Evolutionary conservation across 371 early-diverging fungal genomes (phyloP).

Genomic region (Phascolomyces articulosus): DNA sequence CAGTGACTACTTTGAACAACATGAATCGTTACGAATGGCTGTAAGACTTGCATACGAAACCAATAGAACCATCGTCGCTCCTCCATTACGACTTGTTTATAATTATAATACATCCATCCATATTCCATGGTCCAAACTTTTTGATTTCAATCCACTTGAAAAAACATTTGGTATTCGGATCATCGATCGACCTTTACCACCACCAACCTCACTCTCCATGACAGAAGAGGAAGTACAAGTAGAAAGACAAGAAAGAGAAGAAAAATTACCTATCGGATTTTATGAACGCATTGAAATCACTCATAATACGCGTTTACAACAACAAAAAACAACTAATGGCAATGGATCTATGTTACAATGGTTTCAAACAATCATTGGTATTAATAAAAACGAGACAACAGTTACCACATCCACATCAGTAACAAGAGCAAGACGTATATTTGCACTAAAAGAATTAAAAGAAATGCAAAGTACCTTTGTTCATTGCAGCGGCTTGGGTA

Average conservation of each 20-base stretch:
- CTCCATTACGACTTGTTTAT: constrained; percentile 24
- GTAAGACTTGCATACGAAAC: constrained; percentile 34
- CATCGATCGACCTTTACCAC: constrained; percentile 6
- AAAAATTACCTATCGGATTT: neutral
- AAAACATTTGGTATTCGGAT: constrained; percentile 12
- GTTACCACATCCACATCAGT: neutral
- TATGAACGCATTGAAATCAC: neutral
- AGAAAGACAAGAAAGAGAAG: neutral
- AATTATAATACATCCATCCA: constrained; percentile 14
- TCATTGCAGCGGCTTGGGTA: neutral
- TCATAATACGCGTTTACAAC: neutral
- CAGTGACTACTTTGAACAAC: constrained; percentile 23
- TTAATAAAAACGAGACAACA: no score
- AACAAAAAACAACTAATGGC: neutral
- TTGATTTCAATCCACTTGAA: constrained; percentile 8
- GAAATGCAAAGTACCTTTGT: neutral
- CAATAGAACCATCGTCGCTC: constrained; percentile 31
- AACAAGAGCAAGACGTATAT: neutral
- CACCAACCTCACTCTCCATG: neutral
- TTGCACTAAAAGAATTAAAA: constrained; percentile 4
- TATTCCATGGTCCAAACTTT: constrained; percentile 21
- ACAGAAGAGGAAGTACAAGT: neutral
- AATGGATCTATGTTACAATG: neutral
- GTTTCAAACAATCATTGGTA: neutral
- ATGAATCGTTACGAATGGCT: constrained; percentile 33